These are phyloP conservation scores for Talaromyces verruculosus DNA, from an alignment of 2,329 filamentous ascomycete species.

Conservation along the genomic window DNA sequence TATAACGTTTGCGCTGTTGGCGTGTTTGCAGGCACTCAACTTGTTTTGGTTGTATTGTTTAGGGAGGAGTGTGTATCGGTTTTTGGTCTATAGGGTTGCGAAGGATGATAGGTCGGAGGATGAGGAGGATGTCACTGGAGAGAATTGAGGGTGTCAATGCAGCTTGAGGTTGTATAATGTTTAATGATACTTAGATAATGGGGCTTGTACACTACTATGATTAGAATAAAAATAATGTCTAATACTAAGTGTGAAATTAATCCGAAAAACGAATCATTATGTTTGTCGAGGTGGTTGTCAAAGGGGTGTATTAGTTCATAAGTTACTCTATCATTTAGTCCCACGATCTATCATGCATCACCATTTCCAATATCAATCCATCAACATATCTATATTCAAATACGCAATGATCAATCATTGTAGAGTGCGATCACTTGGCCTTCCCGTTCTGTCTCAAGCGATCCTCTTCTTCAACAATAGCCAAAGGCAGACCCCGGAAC, in stretches of 20 bases:
- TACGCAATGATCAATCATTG: not conserved
- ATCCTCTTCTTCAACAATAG: constrained; percentile 67
- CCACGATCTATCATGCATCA: not conserved
- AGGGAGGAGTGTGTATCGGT: constrained; percentile 15
- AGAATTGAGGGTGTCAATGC: not conserved
- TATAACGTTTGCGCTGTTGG: constrained; percentile 16
- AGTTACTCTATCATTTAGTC: not conserved
- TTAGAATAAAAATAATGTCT: not conserved
- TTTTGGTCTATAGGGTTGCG: constrained; percentile 7
- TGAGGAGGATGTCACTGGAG: not conserved
- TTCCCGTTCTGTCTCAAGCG: constrained; percentile 41
- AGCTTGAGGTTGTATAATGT: not conserved
- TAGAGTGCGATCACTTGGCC: constrained; percentile 2
- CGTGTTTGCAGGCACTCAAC: constrained; percentile 17
- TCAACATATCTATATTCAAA: not conserved
- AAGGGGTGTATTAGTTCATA: not conserved
- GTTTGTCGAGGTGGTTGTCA: not conserved
- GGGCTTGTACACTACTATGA: not conserved
- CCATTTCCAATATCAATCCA: not conserved
- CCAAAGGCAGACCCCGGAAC: constrained; percentile 64
- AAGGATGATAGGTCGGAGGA: constrained; percentile 21
- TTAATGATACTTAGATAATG: not conserved
- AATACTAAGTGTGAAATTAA: not conserved
- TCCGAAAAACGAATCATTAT: not conserved
- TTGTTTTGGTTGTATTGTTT: constrained; percentile 21